Evolutionary conservation across 73 alveolate species (phyloP), one percentile per base, ranked within the genome.

Genomic region (Symbiodinium pilosum): DNA sequence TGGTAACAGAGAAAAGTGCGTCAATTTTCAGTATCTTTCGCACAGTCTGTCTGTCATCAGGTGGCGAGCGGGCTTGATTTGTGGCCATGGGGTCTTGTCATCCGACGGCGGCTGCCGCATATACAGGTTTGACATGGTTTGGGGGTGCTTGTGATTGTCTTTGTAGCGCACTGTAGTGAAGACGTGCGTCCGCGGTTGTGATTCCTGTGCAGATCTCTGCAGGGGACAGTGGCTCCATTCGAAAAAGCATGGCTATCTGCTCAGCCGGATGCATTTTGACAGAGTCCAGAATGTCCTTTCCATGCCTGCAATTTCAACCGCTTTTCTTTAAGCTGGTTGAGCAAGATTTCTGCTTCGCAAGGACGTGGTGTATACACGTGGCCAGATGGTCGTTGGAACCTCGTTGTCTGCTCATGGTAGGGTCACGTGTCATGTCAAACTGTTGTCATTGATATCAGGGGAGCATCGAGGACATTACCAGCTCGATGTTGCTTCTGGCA

Each of bases 51-150:
- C 41, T 26, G 42, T 21, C n/a, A 21, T 73, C 32, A 91, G 96
- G 96, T 91, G 96, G 96, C 96, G 96, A 18, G 87, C 87, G 4
- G 96, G 96, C 21, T 64, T 91, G 52, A 64, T 85, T 28, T 64
- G 77, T 34, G 96, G 96, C 64, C 77, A 91, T 64, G 96, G 96
- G 11, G 77, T 71, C 28, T 43, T 91, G 47, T 68, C 96, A 4
- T 91, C 96, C 4, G 88, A 91, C 2, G 73, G 77, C 24, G 96
- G 88, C 34, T 2, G 24, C 42, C 96, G 96, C 24, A 64, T 16
- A 51, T 91, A 68, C 96, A 40, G 93, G 93, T 43, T 3, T 40
- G 51, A 3, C 14, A 1, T 30, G 87, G 14, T 47, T 14, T 47
- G 59, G 59, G 59, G 14, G 14, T 47, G 59, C 59, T 47, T 14